Conservation (phyloP, 2,329 filamentous ascomycete species). For the Aspergillus neotritici region DNA sequence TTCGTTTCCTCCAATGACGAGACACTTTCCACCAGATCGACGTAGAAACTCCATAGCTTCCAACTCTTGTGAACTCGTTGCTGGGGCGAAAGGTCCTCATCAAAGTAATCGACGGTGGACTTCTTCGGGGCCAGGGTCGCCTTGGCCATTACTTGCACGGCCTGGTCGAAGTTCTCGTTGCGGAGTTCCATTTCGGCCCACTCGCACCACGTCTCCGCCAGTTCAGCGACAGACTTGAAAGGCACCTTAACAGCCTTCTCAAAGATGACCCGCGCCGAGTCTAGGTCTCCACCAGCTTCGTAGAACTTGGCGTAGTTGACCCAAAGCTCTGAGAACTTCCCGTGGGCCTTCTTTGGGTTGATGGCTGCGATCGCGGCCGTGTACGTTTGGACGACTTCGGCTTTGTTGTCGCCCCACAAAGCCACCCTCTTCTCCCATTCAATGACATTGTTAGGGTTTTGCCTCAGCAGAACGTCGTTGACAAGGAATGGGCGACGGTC, state of each 20-base stretch:
- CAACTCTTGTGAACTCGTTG: constrained; percentile 98
- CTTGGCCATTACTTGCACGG: constrained; percentile 93
- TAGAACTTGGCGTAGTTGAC: constrained; percentile 96
- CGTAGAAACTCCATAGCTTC: constrained; percentile 99
- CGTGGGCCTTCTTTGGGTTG: constrained; percentile 87
- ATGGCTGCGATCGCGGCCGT: constrained; percentile 90
- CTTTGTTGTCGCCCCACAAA: constrained; percentile 89
- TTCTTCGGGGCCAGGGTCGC: constrained; percentile 94
- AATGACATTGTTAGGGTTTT: constrained; percentile 91
- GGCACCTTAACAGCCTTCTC: constrained; percentile 97
- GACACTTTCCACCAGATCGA: constrained; percentile 94
- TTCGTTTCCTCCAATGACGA: constrained; percentile 84
- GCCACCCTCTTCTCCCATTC: constrained; percentile 98
- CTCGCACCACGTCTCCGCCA: constrained; percentile 98
- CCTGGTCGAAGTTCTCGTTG: constrained; percentile 91
- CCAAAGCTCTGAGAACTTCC: constrained; percentile 93
- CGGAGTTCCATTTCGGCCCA: constrained; percentile 98
- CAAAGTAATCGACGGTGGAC: constrained; percentile 98
- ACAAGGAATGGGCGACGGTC: constrained; percentile 91
- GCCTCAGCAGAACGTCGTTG: constrained; percentile 89
- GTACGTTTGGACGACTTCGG: constrained; percentile 88
- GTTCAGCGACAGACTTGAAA: constrained; percentile 93
- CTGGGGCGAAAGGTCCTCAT: constrained; percentile 87
- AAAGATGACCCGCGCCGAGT: constrained; percentile 84
- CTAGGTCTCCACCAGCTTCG: constrained; percentile 76